Evolutionary conservation across 192 early-diverging fungal species (phyloP).

Genomic region (Entophlyctis luteolus): DNA sequence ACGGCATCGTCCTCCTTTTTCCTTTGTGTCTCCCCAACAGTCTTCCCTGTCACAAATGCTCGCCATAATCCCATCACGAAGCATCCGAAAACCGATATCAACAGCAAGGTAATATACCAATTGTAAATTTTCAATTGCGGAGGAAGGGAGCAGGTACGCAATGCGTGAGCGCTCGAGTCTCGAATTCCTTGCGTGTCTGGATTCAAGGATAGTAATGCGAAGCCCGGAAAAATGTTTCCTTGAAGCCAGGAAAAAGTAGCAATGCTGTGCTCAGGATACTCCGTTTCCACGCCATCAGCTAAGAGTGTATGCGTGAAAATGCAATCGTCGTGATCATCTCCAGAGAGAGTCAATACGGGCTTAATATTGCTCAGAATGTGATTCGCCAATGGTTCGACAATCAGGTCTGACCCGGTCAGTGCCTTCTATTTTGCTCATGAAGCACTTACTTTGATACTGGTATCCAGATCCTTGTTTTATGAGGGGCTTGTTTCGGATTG

Average conservation of each 20-base stretch:
- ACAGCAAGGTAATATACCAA: constrained; percentile 37
- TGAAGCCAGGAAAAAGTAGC: constrained; percentile 52
- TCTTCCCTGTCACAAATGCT: background rate
- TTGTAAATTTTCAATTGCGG: constrained; percentile 41
- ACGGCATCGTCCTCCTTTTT: constrained; percentile 1
- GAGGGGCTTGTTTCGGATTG: constrained; percentile 47
- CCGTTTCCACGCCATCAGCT: background rate
- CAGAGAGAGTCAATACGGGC: constrained; percentile 75
- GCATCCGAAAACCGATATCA: constrained; percentile 19
- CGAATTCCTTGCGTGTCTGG: background rate
- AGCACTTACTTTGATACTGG: constrained; percentile 74
- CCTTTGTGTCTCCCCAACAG: background rate
- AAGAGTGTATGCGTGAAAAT: constrained; percentile 3
- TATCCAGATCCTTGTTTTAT: constrained; percentile 67
- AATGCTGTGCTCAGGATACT: constrained; percentile 38
- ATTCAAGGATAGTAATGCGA: constrained; percentile 38
- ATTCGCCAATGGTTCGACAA: constrained; percentile 53
- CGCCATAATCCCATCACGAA: background rate
- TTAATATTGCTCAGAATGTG: constrained; percentile 56
- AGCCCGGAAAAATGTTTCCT: constrained; percentile 46
- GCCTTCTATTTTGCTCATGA: background rate
- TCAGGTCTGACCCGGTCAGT: constrained; percentile 49
- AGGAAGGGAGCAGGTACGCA: constrained; percentile 33
- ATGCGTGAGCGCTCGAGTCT: background rate
- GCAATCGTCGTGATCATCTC: constrained; percentile 95